Percentiles rank a stretch among this genome's conserved stretches.
Evolutionary conservation across 352 stramenopile genomes (phyloP).

Genomic region (Thalassiosira hispida): DNA sequence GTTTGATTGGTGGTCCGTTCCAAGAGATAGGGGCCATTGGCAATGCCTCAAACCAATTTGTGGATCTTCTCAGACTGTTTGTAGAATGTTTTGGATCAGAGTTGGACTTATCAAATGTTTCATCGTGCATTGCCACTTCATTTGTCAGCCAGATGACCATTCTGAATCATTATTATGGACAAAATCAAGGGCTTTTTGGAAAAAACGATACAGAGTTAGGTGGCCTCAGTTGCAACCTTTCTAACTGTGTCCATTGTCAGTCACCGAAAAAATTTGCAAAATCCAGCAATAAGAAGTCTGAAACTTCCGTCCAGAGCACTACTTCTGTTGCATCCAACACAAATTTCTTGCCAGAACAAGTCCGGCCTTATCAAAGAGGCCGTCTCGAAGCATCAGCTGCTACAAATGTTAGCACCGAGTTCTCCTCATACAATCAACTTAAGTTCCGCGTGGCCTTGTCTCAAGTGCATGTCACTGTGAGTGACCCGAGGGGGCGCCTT

Average conservation of each 20-base stretch:
- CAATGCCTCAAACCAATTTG: slow-evolving; percentile 55
- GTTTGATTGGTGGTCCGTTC: slow-evolving; percentile 58
- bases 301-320: slow-evolving; percentile 15
- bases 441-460: slow-evolving; percentile 78
- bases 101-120: slow-evolving; percentile 46
- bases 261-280: slow-evolving; percentile 49
- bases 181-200: slow-evolving; percentile 23
- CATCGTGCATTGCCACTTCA: slow-evolving; percentile 35
- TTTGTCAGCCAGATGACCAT: slow-evolving; percentile 57
- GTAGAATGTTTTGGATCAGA: slow-evolving; percentile 50
- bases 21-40: slow-evolving; percentile 57
- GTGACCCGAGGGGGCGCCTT: slow-evolving; percentile 73
- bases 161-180: slow-evolving; percentile 36
- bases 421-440: slow-evolving; percentile 71
- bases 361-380: slow-evolving; percentile 62
- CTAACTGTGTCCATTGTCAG: slow-evolving; percentile 72
- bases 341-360: slow-evolving; percentile 71
- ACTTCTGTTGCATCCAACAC: slow-evolving; percentile 1
- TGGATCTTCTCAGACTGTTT: slow-evolving; percentile 61
- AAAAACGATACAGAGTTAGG: slow-evolving; percentile 34
- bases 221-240: slow-evolving; percentile 59
- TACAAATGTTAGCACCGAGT: slow-evolving; percentile 70
- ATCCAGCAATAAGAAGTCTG: slow-evolving; percentile 36
- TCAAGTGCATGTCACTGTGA: slow-evolving; percentile 75
- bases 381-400: slow-evolving; percentile 65